Evolutionary conservation across 2,329 filamentous ascomycete species (phyloP).

Genomic region (Metarhizium robertsii): DNA sequence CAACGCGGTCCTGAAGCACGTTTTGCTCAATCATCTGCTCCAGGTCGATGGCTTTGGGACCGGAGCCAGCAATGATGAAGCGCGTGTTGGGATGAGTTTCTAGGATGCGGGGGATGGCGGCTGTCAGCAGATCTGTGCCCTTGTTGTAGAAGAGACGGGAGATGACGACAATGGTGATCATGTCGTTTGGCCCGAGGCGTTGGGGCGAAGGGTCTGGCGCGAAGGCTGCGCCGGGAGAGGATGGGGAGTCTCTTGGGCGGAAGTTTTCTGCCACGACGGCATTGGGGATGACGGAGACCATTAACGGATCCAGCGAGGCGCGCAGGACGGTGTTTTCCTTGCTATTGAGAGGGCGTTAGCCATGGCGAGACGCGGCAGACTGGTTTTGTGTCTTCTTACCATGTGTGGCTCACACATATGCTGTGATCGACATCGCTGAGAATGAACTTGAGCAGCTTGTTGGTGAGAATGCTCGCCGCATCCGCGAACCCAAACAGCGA

Average conservation of each 20-base stretch:
- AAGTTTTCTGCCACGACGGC: slow-evolving; percentile 97
- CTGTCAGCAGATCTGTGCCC: slow-evolving; percentile 92
- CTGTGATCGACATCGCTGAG: slow-evolving; percentile 96
- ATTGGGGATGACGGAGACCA: slow-evolving; percentile 97
- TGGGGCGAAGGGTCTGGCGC: slow-evolving; percentile 45
- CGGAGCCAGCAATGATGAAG: slow-evolving; percentile 93
- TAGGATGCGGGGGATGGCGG: slow-evolving; percentile 86
- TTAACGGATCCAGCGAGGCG: slow-evolving; percentile 87
- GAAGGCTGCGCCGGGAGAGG: slow-evolving; percentile 24
- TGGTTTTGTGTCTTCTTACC: slow-evolving; percentile 41
- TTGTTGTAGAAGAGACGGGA: slow-evolving; percentile 98
- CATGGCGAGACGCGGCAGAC: no score
- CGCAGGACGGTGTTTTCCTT: slow-evolving; percentile 97
- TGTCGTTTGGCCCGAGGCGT: slow-evolving; percentile 70
- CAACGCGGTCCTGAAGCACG: slow-evolving; percentile 85
- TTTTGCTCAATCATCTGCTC: slow-evolving; percentile 98
- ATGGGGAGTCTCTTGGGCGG: slow-evolving; percentile 47
- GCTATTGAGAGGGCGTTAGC: slow-evolving; percentile 33
- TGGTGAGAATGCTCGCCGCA: slow-evolving; percentile 88
- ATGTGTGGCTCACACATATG: slow-evolving; percentile 96
- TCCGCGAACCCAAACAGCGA: slow-evolving; percentile 97
- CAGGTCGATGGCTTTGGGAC: slow-evolving; percentile 92
- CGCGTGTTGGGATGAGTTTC: slow-evolving; percentile 84
- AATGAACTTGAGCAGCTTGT: slow-evolving; percentile 93
- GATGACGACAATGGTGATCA: slow-evolving; percentile 93